A percentile compares a stretch with the other conserved stretches of the same genome.
Evolutionary conservation across 2,329 filamentous ascomycete species (phyloP).

Genomic region (Rugonectria rugulosa): DNA sequence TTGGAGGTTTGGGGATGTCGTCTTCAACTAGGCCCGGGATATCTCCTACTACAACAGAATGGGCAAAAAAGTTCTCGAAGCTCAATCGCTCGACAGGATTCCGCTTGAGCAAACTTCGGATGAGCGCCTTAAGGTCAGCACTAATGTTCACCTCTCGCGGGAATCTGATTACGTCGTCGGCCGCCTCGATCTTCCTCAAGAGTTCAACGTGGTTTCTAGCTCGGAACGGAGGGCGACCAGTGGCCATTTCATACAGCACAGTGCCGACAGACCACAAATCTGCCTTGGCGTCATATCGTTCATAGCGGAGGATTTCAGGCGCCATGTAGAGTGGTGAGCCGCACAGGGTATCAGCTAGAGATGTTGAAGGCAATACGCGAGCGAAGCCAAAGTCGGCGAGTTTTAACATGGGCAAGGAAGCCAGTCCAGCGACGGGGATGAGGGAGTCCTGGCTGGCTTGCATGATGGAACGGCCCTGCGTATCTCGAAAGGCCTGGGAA

Average conservation of each 20-base stretch:
- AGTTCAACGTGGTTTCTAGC: constrained; percentile 95
- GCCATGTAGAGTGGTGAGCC: constrained; percentile 99
- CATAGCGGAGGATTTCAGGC: constrained; percentile 94
- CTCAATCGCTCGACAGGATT: constrained; percentile 85
- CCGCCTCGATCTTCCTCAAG: constrained; percentile 87
- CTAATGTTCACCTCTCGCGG: constrained; percentile 75
- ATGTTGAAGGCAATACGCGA: constrained; percentile 86
- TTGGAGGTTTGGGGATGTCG: constrained; percentile 62
- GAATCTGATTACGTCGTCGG: constrained; percentile 86
- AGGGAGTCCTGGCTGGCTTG: constrained; percentile 80
- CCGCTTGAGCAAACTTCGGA: constrained; percentile 82
- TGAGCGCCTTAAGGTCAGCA: constrained; percentile 79
- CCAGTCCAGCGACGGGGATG: constrained; percentile 80
- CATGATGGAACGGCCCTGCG: constrained; percentile 67
- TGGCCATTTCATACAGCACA: constrained; percentile 94
- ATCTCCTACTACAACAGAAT: constrained; percentile 73
- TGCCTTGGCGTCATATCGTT: constrained; percentile 96
- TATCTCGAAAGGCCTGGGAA: constrained; percentile 73
- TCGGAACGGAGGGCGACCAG: constrained; percentile 87
- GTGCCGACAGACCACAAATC: constrained; percentile 98
- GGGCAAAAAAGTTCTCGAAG: constrained; percentile 85
- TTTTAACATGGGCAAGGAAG: constrained; percentile 93
- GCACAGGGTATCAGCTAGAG: constrained; percentile 93
- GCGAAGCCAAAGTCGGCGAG: constrained; percentile 99
- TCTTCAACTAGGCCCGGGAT: constrained; percentile 86